Percentiles rank a stretch among this genome's conserved stretches.
phyloP scores from a whole-genome alignment of 1,284 basidiomycete genomes.

The Mrakiaceae sp. region DNA sequence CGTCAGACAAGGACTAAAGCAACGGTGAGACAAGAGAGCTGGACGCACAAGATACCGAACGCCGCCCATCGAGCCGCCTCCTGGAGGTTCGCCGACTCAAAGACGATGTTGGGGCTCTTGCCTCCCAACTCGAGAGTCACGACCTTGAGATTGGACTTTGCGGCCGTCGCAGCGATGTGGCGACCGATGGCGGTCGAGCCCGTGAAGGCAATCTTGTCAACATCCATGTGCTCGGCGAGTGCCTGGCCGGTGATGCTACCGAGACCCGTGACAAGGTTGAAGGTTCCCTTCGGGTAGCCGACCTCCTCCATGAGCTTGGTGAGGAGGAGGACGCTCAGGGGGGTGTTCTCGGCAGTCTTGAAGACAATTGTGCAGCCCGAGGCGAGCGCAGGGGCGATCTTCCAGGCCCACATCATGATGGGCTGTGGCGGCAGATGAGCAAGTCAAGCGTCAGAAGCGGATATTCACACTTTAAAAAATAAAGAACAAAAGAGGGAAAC shows the following conservation, averaged over 20 bases:
- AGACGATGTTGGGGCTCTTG: slow-evolving; percentile 37
- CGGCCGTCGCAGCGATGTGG: slow-evolving; percentile 70
- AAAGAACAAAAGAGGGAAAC: not conserved
- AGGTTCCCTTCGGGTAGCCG: slow-evolving; percentile 75
- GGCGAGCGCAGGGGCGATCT: slow-evolving; percentile 77
- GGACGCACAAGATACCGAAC: slow-evolving; percentile 58
- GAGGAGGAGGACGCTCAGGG: slow-evolving; percentile 59
- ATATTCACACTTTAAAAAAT: not conserved
- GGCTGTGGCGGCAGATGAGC: slow-evolving; percentile 34
- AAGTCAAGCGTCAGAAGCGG: not conserved
- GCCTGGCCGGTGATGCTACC: slow-evolving; percentile 71
- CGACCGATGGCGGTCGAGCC: slow-evolving; percentile 64
- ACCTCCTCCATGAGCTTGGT: slow-evolving; percentile 58
- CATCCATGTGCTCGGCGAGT: slow-evolving; percentile 58
- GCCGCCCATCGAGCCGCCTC: slow-evolving; percentile 77
- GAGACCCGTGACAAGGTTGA: slow-evolving; percentile 72
- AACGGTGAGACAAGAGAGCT: not conserved
- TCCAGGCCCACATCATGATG: slow-evolving; percentile 76
- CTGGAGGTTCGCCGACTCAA: slow-evolving; percentile 45
- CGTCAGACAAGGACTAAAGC: not conserved
- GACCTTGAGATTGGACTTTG: slow-evolving; percentile 72
- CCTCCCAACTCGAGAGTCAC: slow-evolving; percentile 46
- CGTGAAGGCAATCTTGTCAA: slow-evolving; percentile 54
- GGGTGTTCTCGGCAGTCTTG: slow-evolving; percentile 57
- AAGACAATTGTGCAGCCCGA: slow-evolving; percentile 32